These are phyloP conservation scores for Pseudozyma sp. DNA, from an alignment of 1,284 basidiomycete genomes.

Conservation along the genomic window DNA sequence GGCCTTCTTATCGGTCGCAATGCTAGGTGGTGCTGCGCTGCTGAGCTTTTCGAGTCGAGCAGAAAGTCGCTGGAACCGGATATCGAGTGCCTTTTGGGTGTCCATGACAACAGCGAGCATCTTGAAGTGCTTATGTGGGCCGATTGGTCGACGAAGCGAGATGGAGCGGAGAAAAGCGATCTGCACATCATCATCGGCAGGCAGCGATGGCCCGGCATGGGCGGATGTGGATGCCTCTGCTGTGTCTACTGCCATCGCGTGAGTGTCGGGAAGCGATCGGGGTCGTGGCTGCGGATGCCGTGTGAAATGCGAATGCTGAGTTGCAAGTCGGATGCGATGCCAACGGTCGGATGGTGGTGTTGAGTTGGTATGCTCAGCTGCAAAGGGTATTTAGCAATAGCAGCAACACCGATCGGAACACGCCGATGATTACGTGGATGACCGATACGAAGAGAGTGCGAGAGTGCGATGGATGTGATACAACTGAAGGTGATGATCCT, in stretches of 20 bases:
- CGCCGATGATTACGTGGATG: too few species aligned
- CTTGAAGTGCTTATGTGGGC: slow-evolving; percentile 63
- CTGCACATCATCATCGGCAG: slow-evolving; percentile 43
- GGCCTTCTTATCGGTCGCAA: slow-evolving; percentile 23
- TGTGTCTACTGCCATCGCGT: slow-evolving; percentile 18
- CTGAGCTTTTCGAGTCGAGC: slow-evolving; percentile 39
- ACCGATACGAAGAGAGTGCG: too few species aligned
- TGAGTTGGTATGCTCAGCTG: neutral
- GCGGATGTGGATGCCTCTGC: slow-evolving; percentile 15
- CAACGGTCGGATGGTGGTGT: neutral
- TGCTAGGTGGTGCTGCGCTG: slow-evolving; percentile 37
- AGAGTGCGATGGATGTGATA: neutral
- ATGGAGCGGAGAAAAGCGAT: slow-evolving; percentile 59
- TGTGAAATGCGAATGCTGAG: neutral
- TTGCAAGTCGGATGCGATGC: neutral
- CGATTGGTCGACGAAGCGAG: slow-evolving; percentile 54
- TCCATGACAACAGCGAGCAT: slow-evolving; percentile 53
- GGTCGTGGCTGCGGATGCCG: neutral
- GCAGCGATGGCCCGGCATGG: slow-evolving; percentile 13
- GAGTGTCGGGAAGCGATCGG: neutral
- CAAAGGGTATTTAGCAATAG: neutral
- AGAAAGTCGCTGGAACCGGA: slow-evolving; percentile 22
- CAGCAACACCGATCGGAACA: too few species aligned
- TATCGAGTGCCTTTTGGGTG: slow-evolving; percentile 44
- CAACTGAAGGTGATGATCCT: neutral